phyloP scores from a whole-genome alignment of 2,329 filamentous ascomycete species.

The Curvularia lunata region DNA sequence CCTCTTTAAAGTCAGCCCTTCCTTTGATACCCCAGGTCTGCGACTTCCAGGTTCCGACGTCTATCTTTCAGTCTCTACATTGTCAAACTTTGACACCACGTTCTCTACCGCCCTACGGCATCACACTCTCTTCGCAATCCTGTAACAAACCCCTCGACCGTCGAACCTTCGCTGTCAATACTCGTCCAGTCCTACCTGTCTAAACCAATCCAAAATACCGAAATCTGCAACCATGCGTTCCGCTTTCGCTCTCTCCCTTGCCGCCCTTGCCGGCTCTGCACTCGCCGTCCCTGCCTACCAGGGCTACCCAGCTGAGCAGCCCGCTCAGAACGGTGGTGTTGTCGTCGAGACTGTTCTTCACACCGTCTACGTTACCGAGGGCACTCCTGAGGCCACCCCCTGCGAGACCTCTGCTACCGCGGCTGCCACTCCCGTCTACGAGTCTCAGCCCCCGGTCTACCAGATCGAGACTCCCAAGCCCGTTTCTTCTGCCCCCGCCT shows the following conservation, averaged over 20 bases:
- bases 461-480: slow-evolving; percentile 9
- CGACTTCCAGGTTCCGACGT: slow-evolving; percentile 45
- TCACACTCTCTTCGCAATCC: slow-evolving; percentile 27
- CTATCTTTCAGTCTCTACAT: slow-evolving; percentile 36
- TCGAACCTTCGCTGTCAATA: slow-evolving; percentile 28
- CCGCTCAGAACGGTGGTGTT: slow-evolving; percentile 27
- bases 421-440: slow-evolving; percentile 2
- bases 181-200: slow-evolving; percentile 17
- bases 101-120: slow-evolving; percentile 42
- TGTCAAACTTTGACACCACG: slow-evolving; percentile 42
- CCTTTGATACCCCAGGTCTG: slow-evolving; percentile 37
- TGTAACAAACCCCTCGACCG: slow-evolving; percentile 20
- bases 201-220: slow-evolving; percentile 10
- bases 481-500: background rate
- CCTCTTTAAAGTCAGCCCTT: slow-evolving; percentile 19
- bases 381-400: slow-evolving; percentile 12
- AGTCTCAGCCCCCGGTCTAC: slow-evolving; percentile 1
- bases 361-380: slow-evolving; percentile 34
- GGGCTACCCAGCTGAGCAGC: background rate
- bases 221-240: slow-evolving; percentile 40
- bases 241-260: slow-evolving; percentile 29
- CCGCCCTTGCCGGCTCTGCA: slow-evolving; percentile 42
- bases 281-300: slow-evolving; percentile 31
- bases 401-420: background rate
- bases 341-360: slow-evolving; percentile 39